Evolutionary conservation across 208 protist species (phyloP).

Genomic region (Trichomonas gallinae): DNA sequence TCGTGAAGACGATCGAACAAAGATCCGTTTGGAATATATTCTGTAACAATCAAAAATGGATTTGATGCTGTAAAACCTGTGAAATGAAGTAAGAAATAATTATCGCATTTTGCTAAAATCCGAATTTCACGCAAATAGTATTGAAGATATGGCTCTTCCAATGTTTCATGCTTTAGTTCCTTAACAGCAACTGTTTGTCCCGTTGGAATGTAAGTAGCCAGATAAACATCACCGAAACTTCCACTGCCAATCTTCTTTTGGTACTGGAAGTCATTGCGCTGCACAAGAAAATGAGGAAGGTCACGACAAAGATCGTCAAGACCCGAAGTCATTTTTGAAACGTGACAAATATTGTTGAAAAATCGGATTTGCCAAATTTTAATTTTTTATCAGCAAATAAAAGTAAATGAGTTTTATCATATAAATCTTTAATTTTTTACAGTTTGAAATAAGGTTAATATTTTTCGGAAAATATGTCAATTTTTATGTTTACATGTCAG

Average conservation of each 20-base stretch:
- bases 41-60: not conserved
- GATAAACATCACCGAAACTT: not conserved
- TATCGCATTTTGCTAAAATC: not conserved
- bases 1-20: not conserved
- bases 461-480: too few species aligned
- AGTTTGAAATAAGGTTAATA: too few species aligned
- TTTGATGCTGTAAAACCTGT: not conserved
- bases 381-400: too few species aligned
- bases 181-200: not conserved
- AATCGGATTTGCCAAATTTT: too few species aligned
- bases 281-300: not conserved
- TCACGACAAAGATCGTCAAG: not conserved
- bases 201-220: not conserved
- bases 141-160: not conserved
- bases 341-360: too few species aligned
- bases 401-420: too few species aligned
- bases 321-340: not conserved
- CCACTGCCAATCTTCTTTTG: not conserved
- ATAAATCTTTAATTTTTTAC: too few species aligned
- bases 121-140: not conserved
- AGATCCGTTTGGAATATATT: not conserved
- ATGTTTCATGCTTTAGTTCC: not conserved
- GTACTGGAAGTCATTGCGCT: not conserved
- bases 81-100: not conserved
- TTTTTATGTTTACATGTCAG: too few species aligned